phyloP scores from a whole-genome alignment of 345 rosid genomes.

The Toxicodendron radicans region DNA sequence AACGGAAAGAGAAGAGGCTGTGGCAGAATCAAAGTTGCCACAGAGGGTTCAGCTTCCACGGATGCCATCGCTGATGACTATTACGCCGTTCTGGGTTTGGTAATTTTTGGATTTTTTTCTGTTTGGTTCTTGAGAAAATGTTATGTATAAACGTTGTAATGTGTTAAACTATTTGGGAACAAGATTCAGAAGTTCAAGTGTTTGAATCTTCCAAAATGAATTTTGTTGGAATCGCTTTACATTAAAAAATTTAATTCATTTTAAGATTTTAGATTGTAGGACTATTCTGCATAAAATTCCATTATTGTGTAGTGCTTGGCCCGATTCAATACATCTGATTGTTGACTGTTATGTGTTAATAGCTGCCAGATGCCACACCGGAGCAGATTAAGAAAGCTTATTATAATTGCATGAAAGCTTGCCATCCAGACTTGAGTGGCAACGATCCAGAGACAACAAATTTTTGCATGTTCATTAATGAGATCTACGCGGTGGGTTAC shows the following conservation, averaged over 20 bases:
- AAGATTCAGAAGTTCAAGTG: too few relatives aligned
- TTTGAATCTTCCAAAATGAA: background rate
- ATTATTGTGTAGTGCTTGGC: background rate
- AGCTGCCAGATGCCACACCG: slow-evolving; percentile 90
- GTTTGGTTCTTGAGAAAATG: slow-evolving; percentile 4
- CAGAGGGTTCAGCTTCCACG: slow-evolving; percentile 43
- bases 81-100: slow-evolving; percentile 87
- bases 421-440: slow-evolving; percentile 96
- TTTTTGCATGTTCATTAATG: slow-evolving; percentile 95
- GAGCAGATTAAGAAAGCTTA: slow-evolving; percentile 92
- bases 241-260: background rate
- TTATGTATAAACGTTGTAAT: background rate
- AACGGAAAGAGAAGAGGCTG: slow-evolving; percentile 32
- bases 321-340: background rate
- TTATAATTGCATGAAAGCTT: slow-evolving; percentile 94
- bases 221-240: background rate
- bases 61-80: slow-evolving; percentile 72
- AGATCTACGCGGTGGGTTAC: slow-evolving; percentile 71
- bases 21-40: slow-evolving; percentile 54
- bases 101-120: slow-evolving; percentile 27
- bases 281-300: background rate
- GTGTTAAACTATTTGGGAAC: background rate
- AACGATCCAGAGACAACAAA: slow-evolving; percentile 75
- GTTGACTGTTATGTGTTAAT: background rate
- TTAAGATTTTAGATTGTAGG: background rate